These are phyloP conservation scores for Yarrowia divulgata DNA, from an alignment of 805 yeast genomes.

Conservation along the genomic window DNA sequence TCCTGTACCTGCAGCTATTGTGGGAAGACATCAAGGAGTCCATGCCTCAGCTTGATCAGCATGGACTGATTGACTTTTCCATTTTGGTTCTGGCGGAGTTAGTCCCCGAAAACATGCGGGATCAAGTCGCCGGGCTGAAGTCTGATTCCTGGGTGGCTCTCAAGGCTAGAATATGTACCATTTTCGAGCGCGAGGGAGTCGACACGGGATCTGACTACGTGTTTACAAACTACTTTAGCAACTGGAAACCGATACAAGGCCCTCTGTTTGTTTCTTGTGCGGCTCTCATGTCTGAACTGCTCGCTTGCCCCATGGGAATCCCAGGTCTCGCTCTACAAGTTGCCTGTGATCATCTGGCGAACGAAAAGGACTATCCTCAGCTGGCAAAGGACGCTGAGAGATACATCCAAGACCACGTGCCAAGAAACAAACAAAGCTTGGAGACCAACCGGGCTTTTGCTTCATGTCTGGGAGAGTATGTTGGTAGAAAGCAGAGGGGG, in stretches of 20 bases:
- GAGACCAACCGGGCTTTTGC: conserved; percentile 21
- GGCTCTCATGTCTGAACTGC: conserved; percentile 13
- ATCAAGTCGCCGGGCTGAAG: not conserved
- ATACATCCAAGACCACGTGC: conserved; percentile 6
- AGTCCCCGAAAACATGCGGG: not conserved
- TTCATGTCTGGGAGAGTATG: conserved; percentile 7
- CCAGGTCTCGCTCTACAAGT: conserved; percentile 24
- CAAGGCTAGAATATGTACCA: conserved; percentile 5
- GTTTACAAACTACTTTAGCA: conserved; percentile 9
- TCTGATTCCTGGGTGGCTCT: conserved; percentile 28
- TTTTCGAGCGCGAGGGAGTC: conserved; percentile 9
- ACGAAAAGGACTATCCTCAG: conserved; percentile 3
- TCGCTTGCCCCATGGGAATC: conserved; percentile 19
- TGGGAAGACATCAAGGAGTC: conserved; percentile 12
- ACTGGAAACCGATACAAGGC: conserved; percentile 1
- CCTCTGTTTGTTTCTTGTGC: conserved; percentile 11
- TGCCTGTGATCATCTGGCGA: conserved; percentile 3
- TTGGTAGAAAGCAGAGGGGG: not conserved
- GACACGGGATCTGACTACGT: conserved; percentile 14
- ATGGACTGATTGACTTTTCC: not conserved
- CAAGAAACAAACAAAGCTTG: conserved; percentile 14
- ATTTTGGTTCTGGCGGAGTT: conserved; percentile 1
- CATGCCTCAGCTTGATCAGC: conserved; percentile 9
- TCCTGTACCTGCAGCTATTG: not conserved
- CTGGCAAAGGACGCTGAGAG: not conserved